Percentiles rank a stretch among this genome's conserved stretches.
Evolutionary conservation across 148 eudicot species (phyloP).

Genomic region (Pharnaceum exiguum): DNA sequence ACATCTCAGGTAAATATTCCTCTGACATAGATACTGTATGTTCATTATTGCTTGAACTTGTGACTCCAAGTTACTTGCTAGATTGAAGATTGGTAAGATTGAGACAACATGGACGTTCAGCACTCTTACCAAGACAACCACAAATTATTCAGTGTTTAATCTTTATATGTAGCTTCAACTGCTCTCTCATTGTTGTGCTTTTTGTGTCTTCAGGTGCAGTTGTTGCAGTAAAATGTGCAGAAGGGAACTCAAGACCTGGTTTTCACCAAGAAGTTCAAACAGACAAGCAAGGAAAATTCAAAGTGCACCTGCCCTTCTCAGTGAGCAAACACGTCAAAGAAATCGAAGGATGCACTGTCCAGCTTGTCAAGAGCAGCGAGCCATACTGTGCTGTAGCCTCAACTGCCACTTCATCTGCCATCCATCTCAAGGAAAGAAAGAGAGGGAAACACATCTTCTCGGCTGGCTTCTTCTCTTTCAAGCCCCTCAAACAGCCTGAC

Average conservation of each 20-base stretch:
- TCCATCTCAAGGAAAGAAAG: conserved; percentile 47
- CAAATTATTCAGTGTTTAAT: too few relatives aligned
- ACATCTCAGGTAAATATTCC: conserved; percentile 83
- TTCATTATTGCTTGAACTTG: too few relatives aligned
- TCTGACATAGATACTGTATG: too few relatives aligned
- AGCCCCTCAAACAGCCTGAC: conserved; percentile 56
- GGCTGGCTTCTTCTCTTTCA: conserved; percentile 85
- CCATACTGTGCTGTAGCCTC: conserved; percentile 75
- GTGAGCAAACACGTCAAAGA: conserved; percentile 50
- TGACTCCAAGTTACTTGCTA: too few relatives aligned
- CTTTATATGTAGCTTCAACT: too few relatives aligned
- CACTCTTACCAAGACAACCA: too few relatives aligned
- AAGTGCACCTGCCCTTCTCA: conserved; percentile 51
- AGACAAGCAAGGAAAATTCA: conserved; percentile 56
- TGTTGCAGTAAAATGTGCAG: conserved; percentile 70
- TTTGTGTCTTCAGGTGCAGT: conserved; percentile 52
- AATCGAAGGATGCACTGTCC: conserved; percentile 57
- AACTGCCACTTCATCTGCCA: conserved; percentile 45
- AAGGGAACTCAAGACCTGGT: conserved; percentile 12
- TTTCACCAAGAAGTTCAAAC: conserved; percentile 58
- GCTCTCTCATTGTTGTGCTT: neutral
- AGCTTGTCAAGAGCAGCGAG: conserved; percentile 60
- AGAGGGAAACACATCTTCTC: conserved; percentile 54
- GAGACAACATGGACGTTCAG: too few relatives aligned
- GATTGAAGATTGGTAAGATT: too few relatives aligned